A percentile compares a stretch with the other conserved stretches of the same genome.
These are phyloP conservation scores for Emmonsia crescens DNA, from an alignment of 2,329 filamentous ascomycete species.

Conservation along the genomic window DNA sequence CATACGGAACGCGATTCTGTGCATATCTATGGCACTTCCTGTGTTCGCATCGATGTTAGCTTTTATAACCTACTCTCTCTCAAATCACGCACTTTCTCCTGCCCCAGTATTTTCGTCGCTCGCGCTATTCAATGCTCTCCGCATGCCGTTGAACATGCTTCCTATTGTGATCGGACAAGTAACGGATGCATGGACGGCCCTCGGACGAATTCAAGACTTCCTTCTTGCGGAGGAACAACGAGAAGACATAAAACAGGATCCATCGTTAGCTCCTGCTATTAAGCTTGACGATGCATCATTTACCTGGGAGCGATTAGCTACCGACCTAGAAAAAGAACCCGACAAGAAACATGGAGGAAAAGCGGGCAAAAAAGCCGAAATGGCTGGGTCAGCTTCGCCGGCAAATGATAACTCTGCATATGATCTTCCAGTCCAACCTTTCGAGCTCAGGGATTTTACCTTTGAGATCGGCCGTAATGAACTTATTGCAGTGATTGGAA, in stretches of 20 bases:
- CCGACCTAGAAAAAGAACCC: slow-evolving; percentile 11
- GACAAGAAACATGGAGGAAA: slow-evolving; percentile 12
- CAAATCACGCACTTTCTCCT: slow-evolving; percentile 57
- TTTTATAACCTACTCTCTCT: slow-evolving; percentile 68
- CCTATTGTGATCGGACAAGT: slow-evolving; percentile 81
- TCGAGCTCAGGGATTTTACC: slow-evolving; percentile 30
- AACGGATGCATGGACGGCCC: slow-evolving; percentile 76
- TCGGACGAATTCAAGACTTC: slow-evolving; percentile 80
- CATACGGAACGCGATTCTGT: slow-evolving; percentile 75
- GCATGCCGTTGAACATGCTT: slow-evolving; percentile 79
- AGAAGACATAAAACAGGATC: slow-evolving; percentile 54
- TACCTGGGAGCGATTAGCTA: slow-evolving; percentile 61
- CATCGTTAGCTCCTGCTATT: slow-evolving; percentile 46
- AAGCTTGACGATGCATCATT: slow-evolving; percentile 64
- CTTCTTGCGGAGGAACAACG: slow-evolving; percentile 73
- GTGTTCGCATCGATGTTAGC: slow-evolving; percentile 92
- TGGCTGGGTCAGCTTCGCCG: slow-evolving; percentile 36
- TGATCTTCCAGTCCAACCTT: slow-evolving; percentile 24
- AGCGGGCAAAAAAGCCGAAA: slow-evolving; percentile 13
- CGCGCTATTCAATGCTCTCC: slow-evolving; percentile 82
- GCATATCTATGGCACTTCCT: slow-evolving; percentile 70
- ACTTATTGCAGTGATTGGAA: slow-evolving; percentile 28
- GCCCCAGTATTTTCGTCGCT: slow-evolving; percentile 85
- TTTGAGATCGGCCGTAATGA: slow-evolving; percentile 30
- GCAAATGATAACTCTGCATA: slow-evolving; percentile 14